These are phyloP conservation scores for Penicillium nucicola DNA, from an alignment of 495 filamentous ascomycete genomes.

Conservation along the genomic window DNA sequence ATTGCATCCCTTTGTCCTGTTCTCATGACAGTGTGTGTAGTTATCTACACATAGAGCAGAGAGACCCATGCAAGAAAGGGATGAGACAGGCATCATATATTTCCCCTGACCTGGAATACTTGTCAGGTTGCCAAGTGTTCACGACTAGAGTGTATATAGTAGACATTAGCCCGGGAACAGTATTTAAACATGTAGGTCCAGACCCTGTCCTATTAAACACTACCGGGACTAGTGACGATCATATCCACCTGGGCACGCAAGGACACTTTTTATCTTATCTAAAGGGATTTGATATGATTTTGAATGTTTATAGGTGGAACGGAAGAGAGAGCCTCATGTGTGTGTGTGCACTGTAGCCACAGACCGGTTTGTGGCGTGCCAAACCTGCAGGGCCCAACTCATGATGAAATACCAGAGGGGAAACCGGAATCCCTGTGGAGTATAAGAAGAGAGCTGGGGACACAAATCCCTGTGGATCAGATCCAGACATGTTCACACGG, in stretches of 20 bases:
- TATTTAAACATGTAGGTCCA: neutral
- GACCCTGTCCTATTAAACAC: neutral
- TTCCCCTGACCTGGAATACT: no score
- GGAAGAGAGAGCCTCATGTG: neutral
- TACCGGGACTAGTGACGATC: conserved; percentile 6
- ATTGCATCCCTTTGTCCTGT: no score
- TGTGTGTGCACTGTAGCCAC: no score
- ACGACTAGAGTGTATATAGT: no score
- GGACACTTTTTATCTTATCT: neutral
- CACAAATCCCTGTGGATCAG: conserved; percentile 2
- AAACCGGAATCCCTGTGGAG: conserved; percentile 3
- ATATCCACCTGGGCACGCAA: conserved; percentile 2
- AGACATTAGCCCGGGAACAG: no score
- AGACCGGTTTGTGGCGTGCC: no score
- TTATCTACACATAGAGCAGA: no score
- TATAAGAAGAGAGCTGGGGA: neutral
- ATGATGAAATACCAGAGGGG: neutral
- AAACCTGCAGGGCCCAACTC: neutral
- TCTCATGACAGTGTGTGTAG: no score
- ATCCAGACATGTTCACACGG: conserved; percentile 2
- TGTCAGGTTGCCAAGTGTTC: no score
- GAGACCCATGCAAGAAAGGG: no score
- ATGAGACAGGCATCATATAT: no score
- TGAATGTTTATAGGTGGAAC: neutral
- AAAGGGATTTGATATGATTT: neutral